Conservation (phyloP, 495 filamentous ascomycete species). For the Talaromyces adpressus region DNA sequence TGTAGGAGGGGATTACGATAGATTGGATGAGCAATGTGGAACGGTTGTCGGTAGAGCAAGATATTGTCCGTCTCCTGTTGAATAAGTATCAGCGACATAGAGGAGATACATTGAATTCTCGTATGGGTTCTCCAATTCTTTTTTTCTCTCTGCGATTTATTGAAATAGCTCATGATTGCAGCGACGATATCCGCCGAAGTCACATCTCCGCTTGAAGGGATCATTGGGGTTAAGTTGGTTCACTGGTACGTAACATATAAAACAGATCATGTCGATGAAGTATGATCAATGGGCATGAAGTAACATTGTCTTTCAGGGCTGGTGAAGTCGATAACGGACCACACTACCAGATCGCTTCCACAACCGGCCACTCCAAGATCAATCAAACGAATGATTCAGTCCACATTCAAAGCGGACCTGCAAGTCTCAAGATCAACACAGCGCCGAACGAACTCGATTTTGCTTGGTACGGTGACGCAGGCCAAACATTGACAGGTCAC, state of each 20-base stretch:
- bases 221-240: slow-evolving; percentile 54
- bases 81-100: slow-evolving; percentile 40
- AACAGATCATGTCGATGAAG: background rate
- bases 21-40: slow-evolving; percentile 45
- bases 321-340: slow-evolving; percentile 47
- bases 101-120: slow-evolving; percentile 52
- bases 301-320: slow-evolving; percentile 19
- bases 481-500: slow-evolving; percentile 48
- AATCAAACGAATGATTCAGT: slow-evolving; percentile 38
- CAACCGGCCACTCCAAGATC: slow-evolving; percentile 36
- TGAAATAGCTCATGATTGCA: background rate
- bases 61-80: slow-evolving; percentile 30
- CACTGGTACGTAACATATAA: slow-evolving; percentile 48
- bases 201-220: slow-evolving; percentile 52
- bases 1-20: slow-evolving; percentile 31
- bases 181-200: slow-evolving; percentile 23
- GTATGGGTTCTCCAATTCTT: slow-evolving; percentile 22
- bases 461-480: slow-evolving; percentile 42
- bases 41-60: slow-evolving; percentile 24
- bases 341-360: slow-evolving; percentile 54
- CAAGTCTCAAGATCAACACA: slow-evolving; percentile 45
- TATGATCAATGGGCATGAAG: background rate
- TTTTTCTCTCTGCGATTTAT: background rate
- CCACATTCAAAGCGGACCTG: slow-evolving; percentile 46
- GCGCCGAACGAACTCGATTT: slow-evolving; percentile 53